Conservation (phyloP, 768 basidiomycete species). For the Rhodotorula babjevae region DNA sequence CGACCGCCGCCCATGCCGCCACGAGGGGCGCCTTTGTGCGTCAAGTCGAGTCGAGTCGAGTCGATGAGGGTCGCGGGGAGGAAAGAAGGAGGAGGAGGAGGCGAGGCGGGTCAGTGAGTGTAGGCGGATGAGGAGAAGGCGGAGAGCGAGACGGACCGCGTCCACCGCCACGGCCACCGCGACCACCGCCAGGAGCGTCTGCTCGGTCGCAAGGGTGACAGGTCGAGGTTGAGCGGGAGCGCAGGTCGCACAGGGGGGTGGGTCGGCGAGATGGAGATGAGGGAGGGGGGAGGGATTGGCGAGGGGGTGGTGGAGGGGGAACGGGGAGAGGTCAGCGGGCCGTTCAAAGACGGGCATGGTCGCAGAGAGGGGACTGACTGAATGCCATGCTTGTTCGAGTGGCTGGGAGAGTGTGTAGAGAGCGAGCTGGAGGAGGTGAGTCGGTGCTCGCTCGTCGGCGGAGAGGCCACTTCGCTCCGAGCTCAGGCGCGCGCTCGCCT, state of each 20-base stretch:
- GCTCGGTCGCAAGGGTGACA: background rate
- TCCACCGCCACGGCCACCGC: conserved; percentile 1
- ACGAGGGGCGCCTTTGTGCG: background rate
- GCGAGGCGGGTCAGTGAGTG: background rate
- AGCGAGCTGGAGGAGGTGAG: background rate
- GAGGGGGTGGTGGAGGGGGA: background rate
- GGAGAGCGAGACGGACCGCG: conserved; percentile 3
- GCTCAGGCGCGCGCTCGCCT: too few relatives aligned
- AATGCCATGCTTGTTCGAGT: conserved; percentile 19
- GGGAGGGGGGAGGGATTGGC: background rate
- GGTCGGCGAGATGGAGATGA: background rate
- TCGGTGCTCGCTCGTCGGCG: too few relatives aligned
- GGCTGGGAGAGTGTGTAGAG: background rate
- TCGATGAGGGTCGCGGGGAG: too few relatives aligned
- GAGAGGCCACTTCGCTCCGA: too few relatives aligned
- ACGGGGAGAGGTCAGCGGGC: background rate
- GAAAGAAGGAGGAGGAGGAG: too few relatives aligned
- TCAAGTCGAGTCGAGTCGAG: background rate
- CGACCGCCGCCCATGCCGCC: conserved; percentile 48
- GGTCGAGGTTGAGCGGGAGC: background rate
- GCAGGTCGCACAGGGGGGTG: background rate
- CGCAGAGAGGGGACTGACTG: conserved; percentile 9
- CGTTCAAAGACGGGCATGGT: background rate
- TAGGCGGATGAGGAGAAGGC: background rate
- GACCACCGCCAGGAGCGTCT: conserved; percentile 24